Conservation (phyloP, 2,329 filamentous ascomycete species). For the Colletotrichum cuscutae region DNA sequence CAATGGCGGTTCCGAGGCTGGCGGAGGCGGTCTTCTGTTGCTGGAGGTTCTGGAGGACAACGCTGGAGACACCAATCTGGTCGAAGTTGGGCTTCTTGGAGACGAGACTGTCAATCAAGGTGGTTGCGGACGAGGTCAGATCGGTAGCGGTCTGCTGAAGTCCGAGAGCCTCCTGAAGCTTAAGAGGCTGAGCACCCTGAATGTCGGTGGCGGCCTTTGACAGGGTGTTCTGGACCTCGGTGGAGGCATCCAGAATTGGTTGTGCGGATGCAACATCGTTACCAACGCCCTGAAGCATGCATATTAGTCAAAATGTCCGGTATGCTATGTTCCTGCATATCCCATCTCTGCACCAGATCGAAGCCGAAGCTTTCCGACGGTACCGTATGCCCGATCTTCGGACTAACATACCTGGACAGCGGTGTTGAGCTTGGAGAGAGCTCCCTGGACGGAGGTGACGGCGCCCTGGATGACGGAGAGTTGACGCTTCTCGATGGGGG, state of each 20-base stretch:
- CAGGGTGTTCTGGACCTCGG: slow-evolving; percentile 29
- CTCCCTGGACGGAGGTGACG: slow-evolving; percentile 67
- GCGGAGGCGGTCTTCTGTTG: slow-evolving; percentile 36
- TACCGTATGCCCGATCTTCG: neutral
- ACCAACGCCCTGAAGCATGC: slow-evolving; percentile 41
- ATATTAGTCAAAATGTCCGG: neutral
- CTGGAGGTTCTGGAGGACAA: slow-evolving; percentile 38
- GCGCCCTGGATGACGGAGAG: slow-evolving; percentile 66
- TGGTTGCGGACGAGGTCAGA: slow-evolving; percentile 36
- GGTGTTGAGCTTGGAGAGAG: slow-evolving; percentile 64
- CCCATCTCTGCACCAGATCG: neutral
- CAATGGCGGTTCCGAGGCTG: slow-evolving; percentile 38
- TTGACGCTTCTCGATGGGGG: slow-evolving; percentile 48
- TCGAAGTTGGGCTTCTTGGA: slow-evolving; percentile 42
- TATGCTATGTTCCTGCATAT: neutral
- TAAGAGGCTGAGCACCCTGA: slow-evolving; percentile 36
- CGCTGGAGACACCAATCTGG: slow-evolving; percentile 38
- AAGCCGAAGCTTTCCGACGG: neutral
- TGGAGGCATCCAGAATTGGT: slow-evolving; percentile 41
- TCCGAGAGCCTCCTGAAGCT: slow-evolving; percentile 38
- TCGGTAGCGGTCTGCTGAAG: slow-evolving; percentile 36
- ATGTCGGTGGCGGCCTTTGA: slow-evolving; percentile 40
- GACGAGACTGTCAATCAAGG: slow-evolving; percentile 35
- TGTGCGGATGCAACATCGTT: slow-evolving; percentile 59
- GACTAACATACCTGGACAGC: slow-evolving; percentile 33